Evolutionary conservation across 2,329 filamentous ascomycete species (phyloP).

Genomic region (Aspergillus costaricaensis): DNA sequence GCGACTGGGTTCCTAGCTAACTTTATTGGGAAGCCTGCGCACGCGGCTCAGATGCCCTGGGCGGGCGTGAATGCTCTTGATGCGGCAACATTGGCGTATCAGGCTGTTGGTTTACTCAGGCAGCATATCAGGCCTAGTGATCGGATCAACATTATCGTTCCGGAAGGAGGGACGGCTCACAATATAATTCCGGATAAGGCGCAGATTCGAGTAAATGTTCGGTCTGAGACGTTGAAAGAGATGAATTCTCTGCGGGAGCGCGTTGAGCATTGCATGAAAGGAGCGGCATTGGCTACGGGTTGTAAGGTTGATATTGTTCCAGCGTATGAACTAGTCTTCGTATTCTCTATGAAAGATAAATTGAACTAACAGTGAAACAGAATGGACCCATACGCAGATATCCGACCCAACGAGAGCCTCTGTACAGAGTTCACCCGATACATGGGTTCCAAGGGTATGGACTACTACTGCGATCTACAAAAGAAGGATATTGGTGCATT

Average conservation of each 20-base stretch:
- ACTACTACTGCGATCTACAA: not conserved
- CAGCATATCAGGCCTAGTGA: conserved; percentile 55
- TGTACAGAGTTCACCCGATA: not conserved
- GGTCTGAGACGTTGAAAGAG: not conserved
- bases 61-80: conserved; percentile 59
- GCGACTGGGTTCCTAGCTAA: conserved; percentile 28
- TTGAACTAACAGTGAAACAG: not conserved
- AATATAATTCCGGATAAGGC: conserved; percentile 58
- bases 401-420: not conserved
- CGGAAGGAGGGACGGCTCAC: conserved; percentile 51
- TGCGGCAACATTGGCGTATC: conserved; percentile 49
- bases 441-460: not conserved
- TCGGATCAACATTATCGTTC: conserved; percentile 53
- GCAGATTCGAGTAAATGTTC: conserved; percentile 27
- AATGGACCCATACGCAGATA: not conserved
- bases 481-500: not conserved
- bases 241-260: not conserved
- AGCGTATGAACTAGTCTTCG: not conserved
- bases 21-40: conserved; percentile 53
- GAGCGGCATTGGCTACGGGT: conserved; percentile 23
- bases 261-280: conserved; percentile 5
- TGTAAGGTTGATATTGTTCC: conserved; percentile 17
- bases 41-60: conserved; percentile 56
- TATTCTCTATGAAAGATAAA: not conserved
- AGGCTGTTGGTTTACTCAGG: conserved; percentile 50